Percentiles rank a stretch among this genome's conserved stretches.
phyloP scores from a whole-genome alignment of 495 filamentous ascomycete genomes.

The Cairneyella variabilis region DNA sequence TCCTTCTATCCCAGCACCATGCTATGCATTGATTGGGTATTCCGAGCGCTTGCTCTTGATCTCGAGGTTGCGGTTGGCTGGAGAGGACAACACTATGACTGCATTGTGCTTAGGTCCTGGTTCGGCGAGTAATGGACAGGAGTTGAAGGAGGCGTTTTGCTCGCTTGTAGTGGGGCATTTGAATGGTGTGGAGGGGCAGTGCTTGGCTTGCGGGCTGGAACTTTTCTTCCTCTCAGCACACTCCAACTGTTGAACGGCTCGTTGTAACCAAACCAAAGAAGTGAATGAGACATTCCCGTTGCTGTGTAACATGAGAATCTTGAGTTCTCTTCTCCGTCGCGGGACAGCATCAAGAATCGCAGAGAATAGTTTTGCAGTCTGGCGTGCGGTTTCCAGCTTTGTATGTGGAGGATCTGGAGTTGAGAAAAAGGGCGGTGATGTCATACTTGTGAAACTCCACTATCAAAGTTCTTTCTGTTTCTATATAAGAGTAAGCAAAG shows the following conservation, averaged over 20 bases:
- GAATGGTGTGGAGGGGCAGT: constrained; percentile 12
- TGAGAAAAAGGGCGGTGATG: too few relatives aligned
- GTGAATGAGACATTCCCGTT: too few relatives aligned
- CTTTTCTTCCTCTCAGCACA: neutral
- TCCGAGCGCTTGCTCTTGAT: constrained; percentile 1
- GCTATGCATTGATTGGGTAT: neutral
- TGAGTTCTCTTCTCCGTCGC: neutral
- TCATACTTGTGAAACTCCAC: too few relatives aligned
- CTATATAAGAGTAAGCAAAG: neutral
- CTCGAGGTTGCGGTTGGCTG: neutral
- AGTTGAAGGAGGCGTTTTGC: neutral
- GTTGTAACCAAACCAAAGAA: too few relatives aligned
- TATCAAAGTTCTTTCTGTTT: too few relatives aligned
- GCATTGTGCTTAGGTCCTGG: constrained; percentile 11
- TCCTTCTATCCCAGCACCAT: neutral
- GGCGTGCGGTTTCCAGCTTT: too few relatives aligned
- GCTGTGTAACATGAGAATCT: neutral
- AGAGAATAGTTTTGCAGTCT: too few relatives aligned
- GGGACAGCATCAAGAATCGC: neutral
- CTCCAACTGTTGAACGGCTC: neutral
- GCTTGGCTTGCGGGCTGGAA: too few relatives aligned
- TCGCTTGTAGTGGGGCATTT: constrained; percentile 16
- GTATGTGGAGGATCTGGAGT: too few relatives aligned
- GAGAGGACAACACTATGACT: constrained; percentile 1
- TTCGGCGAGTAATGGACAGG: too few relatives aligned